These are phyloP conservation scores for Lotus japonicus DNA, from an alignment of 306 rosid genomes.

Conservation along the genomic window DNA sequence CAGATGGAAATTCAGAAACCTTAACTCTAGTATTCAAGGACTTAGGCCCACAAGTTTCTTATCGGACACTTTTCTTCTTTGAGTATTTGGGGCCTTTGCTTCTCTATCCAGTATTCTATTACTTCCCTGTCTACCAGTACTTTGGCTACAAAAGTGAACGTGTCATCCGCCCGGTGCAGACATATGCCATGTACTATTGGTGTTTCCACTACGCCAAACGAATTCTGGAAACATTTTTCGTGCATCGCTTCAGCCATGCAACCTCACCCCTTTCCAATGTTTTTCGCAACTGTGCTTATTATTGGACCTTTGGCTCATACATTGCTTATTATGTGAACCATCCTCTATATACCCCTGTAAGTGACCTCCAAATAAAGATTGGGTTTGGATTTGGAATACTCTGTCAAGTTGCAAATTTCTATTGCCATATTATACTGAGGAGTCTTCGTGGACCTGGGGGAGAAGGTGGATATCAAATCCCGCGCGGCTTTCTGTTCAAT, in stretches of 20 bases:
- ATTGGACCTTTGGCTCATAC: constrained; percentile 80
- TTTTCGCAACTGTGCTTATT: constrained; percentile 93
- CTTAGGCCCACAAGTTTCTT: constrained; percentile 90
- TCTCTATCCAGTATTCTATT: constrained; percentile 87
- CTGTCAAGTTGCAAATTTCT: constrained; percentile 67
- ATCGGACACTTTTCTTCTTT: constrained; percentile 71
- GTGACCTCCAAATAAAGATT: constrained; percentile 86
- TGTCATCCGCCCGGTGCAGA: constrained; percentile 75
- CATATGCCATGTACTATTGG: constrained; percentile 92
- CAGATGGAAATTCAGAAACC: constrained; percentile 48
- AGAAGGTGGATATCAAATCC: constrained; percentile 90
- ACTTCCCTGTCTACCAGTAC: constrained; percentile 59
- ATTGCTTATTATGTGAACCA: constrained; percentile 88
- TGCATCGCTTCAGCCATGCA: constrained; percentile 97
- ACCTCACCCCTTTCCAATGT: constrained; percentile 94
- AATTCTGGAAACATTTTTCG: constrained; percentile 84
- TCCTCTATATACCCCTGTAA: constrained; percentile 78
- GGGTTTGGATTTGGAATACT: constrained; percentile 79
- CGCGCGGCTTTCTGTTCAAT: constrained; percentile 82
- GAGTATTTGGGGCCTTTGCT: constrained; percentile 95
- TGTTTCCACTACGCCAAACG: constrained; percentile 92
- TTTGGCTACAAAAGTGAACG: constrained; percentile 76
- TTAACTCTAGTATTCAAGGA: constrained; percentile 78
- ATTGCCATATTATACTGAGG: constrained; percentile 80
- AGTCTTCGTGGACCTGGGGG: constrained; percentile 78